These are phyloP conservation scores for Penicillium sp. DNA, from an alignment of 2,329 filamentous ascomycete species.

Conservation along the genomic window DNA sequence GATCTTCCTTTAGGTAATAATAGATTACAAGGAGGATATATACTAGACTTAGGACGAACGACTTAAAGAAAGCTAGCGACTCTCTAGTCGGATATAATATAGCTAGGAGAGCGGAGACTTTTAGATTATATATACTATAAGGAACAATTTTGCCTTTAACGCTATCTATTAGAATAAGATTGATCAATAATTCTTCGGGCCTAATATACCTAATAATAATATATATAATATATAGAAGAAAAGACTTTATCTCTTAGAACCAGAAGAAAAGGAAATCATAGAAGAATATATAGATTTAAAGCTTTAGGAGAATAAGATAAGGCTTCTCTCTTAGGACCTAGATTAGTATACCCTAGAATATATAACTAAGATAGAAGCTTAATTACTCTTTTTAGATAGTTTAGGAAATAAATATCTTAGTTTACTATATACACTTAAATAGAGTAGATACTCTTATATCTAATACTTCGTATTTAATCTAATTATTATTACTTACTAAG, in stretches of 20 bases:
- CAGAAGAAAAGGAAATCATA: conserved; percentile 3
- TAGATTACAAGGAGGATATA: conserved; percentile 5
- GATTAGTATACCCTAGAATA: conserved; percentile 8
- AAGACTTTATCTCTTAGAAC: conserved; percentile 4
- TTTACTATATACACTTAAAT: too few relatives aligned
- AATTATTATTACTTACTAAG: too few relatives aligned
- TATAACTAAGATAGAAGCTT: conserved; percentile 2
- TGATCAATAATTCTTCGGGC: conserved; percentile 5
- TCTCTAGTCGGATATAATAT: conserved; percentile 5
- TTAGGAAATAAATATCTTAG: too few relatives aligned
- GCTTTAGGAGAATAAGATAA: conserved; percentile 7
- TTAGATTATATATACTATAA: not conserved
- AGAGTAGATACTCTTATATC: too few relatives aligned
- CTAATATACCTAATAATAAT: not conserved
- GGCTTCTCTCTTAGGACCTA: conserved; percentile 10
- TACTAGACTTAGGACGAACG: not conserved
- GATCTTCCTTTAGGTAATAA: conserved; percentile 19
- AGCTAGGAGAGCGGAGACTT: not conserved
- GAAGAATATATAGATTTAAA: conserved; percentile 6
- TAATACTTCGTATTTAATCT: too few relatives aligned
- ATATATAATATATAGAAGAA: conserved; percentile 9
- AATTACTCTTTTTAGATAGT: not conserved
- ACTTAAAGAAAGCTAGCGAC: conserved; percentile 6
- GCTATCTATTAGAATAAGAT: conserved; percentile 11
- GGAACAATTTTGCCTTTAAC: conserved; percentile 27